Evolutionary conservation across 2,329 filamentous ascomycete species (phyloP).

Genomic region (Hypoxylon sp.): DNA sequence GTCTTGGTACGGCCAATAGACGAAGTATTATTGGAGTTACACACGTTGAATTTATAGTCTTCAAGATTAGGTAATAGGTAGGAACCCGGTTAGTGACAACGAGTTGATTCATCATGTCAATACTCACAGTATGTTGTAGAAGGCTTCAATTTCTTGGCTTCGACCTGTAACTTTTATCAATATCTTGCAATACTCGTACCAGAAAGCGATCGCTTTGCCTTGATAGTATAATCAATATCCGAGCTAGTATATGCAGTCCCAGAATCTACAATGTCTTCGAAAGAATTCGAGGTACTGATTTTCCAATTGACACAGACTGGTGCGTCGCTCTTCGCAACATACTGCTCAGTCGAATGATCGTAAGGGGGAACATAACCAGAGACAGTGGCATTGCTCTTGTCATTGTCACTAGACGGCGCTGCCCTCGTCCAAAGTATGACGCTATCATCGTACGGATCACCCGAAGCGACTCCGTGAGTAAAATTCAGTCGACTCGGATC

Average conservation of each 20-base stretch:
- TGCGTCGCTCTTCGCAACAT: slow-evolving; percentile 66
- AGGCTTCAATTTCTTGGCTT: slow-evolving; percentile 73
- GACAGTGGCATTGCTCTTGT: slow-evolving; percentile 62
- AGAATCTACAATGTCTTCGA: slow-evolving; percentile 62
- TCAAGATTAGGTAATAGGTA: not conserved
- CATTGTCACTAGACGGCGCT: slow-evolving; percentile 61
- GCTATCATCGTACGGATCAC: slow-evolving; percentile 66
- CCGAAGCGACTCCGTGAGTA: slow-evolving; percentile 70
- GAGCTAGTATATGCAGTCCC: slow-evolving; percentile 78
- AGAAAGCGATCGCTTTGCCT: slow-evolving; percentile 59
- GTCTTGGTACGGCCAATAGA: slow-evolving; percentile 80
- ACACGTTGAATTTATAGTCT: slow-evolving; percentile 78
- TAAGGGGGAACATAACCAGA: slow-evolving; percentile 59
- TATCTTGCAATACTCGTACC: not conserved
- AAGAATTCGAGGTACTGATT: slow-evolving; percentile 66
- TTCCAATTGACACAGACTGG: slow-evolving; percentile 79
- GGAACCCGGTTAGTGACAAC: not conserved
- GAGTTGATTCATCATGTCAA: not conserved
- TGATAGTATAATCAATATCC: slow-evolving; percentile 82
- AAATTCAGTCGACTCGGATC: slow-evolving; percentile 68
- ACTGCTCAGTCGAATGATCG: slow-evolving; percentile 61
- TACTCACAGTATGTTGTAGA: slow-evolving; percentile 70
- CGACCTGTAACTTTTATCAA: slow-evolving; percentile 63
- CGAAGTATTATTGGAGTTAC: slow-evolving; percentile 72
- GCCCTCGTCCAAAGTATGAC: slow-evolving; percentile 67